A percentile compares a stretch with the other conserved stretches of the same genome.
phyloP scores from a whole-genome alignment of 1,139 yeast genomes.

The Taphrina populina region DNA sequence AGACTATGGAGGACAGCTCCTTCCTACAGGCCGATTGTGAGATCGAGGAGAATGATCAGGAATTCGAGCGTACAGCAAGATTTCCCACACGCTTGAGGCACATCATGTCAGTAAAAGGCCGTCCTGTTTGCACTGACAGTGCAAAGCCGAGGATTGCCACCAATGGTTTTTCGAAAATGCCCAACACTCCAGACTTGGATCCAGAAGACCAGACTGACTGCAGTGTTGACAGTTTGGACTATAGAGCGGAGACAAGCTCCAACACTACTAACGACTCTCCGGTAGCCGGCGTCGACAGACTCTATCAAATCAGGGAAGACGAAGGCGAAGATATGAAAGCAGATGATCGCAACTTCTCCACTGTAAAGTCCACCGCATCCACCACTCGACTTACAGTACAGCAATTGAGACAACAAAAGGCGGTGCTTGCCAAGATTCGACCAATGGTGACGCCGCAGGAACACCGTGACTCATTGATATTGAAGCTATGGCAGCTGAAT shows the following conservation, averaged over 20 bases:
- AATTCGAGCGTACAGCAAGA: too few relatives aligned
- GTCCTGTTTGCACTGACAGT: not conserved
- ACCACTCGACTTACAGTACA: not conserved
- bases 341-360: too few relatives aligned
- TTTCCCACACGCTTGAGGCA: not conserved
- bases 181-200: not conserved
- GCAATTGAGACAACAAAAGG: constrained; percentile 6
- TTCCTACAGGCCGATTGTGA: not conserved
- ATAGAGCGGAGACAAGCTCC: not conserved
- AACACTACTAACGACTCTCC: not conserved
- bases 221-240: not conserved
- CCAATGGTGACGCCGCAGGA: not conserved
- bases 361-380: too few relatives aligned
- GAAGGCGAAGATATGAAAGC: constrained; percentile 1
- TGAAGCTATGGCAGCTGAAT: constrained; percentile 15
- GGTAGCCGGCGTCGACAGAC: too few relatives aligned
- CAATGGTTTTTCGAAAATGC: not conserved
- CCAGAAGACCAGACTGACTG: not conserved
- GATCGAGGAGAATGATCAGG: constrained; percentile 1
- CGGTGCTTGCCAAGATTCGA: constrained; percentile 2
- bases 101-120: not conserved
- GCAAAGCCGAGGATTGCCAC: not conserved
- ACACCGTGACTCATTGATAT: not conserved
- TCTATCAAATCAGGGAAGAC: constrained; percentile 6
- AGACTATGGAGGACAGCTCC: not conserved